Base-by-base conservation (phyloP, 2,329 filamentous ascomycete genomes). In the Zalaria obscura region DNA sequence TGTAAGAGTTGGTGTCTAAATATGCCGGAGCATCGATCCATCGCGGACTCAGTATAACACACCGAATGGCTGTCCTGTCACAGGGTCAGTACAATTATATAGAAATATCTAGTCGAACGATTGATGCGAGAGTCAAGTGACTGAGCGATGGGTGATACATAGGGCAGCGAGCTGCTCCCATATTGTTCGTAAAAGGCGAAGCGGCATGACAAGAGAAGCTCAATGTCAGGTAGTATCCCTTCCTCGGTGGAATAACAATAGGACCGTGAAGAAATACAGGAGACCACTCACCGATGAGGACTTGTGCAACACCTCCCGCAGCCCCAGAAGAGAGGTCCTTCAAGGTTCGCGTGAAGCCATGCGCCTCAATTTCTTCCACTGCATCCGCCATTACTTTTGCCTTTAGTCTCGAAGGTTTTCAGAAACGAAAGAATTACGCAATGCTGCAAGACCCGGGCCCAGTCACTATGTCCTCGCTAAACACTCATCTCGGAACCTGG, bases 261-360 rank as follows among this genome's bases (percentile, higher is more conserved):
- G 36, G 8, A 36, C 35, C 28, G 28, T 8, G 31, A n/a, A 26
- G 26, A 40, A 27, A 34, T 18, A 32, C 9, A 41, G 18, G 18
- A 18, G 18, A 18, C 18, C 18, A 72, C 77, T 65, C 67, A 94
- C 88, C 89, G 50, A 96, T 73, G 47, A 98, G 67, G 35, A 98
- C 91, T 64, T 98, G 91, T 11, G 91, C 89, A 52, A 96, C 73
- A 53, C 91, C 91, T 48, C 91, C 91, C 5, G 81, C 83, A 45
- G 91, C 91, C 32, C 91, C 91, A 7, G 91, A 77, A 57, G 89
- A 83, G 45, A 98, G 69, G 64, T 98, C 91, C 70, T 96, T 98
- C 11, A 46, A 32, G 39, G 83, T 63, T 40, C 57, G 53, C 44
- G 54, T 56, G 5, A 64, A 46, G 31, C 62, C 63, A 31, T 55